A percentile compares a stretch with the other conserved stretches of the same genome.
Evolutionary conservation across 2,329 filamentous ascomycete species (phyloP).

Genomic region (Fusarium drepaniforme): DNA sequence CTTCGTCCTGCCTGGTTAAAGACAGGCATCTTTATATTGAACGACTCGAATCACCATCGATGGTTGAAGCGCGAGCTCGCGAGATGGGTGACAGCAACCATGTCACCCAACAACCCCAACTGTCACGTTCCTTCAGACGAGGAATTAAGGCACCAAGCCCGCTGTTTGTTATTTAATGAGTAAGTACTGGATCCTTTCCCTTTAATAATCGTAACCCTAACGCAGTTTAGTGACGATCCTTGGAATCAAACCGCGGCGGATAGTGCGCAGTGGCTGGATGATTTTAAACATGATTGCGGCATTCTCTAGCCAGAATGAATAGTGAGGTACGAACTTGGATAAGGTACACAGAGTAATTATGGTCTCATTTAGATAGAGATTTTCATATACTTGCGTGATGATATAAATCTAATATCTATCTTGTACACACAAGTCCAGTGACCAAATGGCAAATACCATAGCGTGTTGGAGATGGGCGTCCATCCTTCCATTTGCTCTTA

Average conservation of each 20-base stretch:
- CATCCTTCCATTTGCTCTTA: background rate
- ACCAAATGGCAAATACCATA: background rate
- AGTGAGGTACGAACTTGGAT: background rate
- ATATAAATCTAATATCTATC: background rate
- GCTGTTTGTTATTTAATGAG: slow-evolving; percentile 50
- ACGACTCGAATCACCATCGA: slow-evolving; percentile 43
- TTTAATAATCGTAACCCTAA: background rate
- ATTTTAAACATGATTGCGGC: slow-evolving; percentile 66
- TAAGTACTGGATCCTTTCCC: slow-evolving; percentile 8
- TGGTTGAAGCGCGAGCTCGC: slow-evolving; percentile 43
- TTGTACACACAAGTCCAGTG: background rate
- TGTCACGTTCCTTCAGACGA: slow-evolving; percentile 51
- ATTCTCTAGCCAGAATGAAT: slow-evolving; percentile 44
- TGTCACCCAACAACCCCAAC: slow-evolving; percentile 49
- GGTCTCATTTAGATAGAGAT: background rate
- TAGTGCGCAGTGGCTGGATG: slow-evolving; percentile 67
- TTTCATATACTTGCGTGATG: background rate
- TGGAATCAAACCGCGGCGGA: slow-evolving; percentile 71
- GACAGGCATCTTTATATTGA: slow-evolving; percentile 33
- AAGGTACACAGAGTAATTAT: background rate
- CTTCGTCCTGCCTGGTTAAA: slow-evolving; percentile 32
- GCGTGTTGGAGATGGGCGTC: background rate
- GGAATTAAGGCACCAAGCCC: slow-evolving; percentile 50
- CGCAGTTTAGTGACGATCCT: slow-evolving; percentile 61
- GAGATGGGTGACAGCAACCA: slow-evolving; percentile 45